Evolutionary conservation across 345 rosid species (phyloP).

Genomic region (Cardamine chenopodiifolia): DNA sequence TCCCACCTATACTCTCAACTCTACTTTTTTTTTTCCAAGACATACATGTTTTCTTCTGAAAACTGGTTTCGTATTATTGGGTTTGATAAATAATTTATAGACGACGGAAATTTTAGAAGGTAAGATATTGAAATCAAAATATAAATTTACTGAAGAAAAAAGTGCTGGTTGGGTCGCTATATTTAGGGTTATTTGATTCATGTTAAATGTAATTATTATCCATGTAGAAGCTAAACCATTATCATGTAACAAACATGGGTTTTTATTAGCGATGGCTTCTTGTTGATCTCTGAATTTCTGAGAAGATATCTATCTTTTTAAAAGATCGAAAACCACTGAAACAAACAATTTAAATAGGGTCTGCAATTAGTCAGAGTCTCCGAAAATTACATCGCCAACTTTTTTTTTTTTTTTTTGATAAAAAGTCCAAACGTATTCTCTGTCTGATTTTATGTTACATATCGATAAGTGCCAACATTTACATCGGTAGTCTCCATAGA

Average conservation of each 20-base stretch:
- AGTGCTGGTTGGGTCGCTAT: not conserved
- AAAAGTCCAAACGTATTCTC: too few species aligned
- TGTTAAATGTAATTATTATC: not conserved
- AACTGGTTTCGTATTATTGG: slow-evolving; percentile 2
- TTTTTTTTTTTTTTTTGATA: too few species aligned
- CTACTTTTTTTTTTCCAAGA: slow-evolving; percentile 11
- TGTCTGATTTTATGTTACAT: too few species aligned
- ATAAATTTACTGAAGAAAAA: not conserved
- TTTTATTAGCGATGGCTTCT: slow-evolving; percentile 1
- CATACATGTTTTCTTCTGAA: not conserved
- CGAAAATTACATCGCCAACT: too few species aligned
- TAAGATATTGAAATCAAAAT: not conserved
- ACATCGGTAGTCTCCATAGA: not conserved
- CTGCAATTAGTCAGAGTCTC: too few species aligned
- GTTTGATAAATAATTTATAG: not conserved
- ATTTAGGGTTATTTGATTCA: not conserved
- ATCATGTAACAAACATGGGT: not conserved
- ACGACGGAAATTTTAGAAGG: not conserved
- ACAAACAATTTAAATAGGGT: too few species aligned
- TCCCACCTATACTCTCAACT: not conserved
- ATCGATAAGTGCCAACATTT: not conserved
- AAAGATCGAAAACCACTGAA: not conserved
- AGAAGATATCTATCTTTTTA: not conserved
- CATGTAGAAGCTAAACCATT: not conserved
- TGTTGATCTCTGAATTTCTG: not conserved